A percentile compares a stretch with the other conserved stretches of the same genome.
phyloP scores from a whole-genome alignment of 148 eudicot species.

The Cornus kousa region DNA sequence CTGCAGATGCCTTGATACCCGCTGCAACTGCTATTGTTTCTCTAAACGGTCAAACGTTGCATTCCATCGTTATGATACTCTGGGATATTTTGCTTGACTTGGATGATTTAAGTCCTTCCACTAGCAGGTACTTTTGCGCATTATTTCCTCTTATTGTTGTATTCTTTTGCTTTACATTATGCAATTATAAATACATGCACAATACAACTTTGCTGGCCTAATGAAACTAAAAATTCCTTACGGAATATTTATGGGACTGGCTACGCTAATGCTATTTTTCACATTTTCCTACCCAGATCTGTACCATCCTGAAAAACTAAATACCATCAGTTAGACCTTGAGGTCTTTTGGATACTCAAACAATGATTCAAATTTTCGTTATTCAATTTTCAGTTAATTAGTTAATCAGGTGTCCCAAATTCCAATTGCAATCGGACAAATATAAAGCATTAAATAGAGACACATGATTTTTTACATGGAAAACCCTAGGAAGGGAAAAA shows the following conservation, averaged over 20 bases:
- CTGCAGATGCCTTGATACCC: constrained; percentile 97
- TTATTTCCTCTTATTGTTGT: background rate
- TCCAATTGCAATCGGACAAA: no score
- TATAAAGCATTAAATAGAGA: no score
- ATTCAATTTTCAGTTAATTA: no score
- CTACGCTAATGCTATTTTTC: no score
- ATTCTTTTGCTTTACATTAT: background rate
- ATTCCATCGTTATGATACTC: constrained; percentile 76
- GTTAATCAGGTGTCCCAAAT: no score
- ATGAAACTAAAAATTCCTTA: background rate
- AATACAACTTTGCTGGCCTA: background rate
- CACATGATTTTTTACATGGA: no score
- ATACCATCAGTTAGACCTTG: background rate
- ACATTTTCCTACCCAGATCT: background rate
- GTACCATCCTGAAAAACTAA: background rate
- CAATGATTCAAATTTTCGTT: background rate
- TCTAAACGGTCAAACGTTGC: constrained; percentile 58
- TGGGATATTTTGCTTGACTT: constrained; percentile 98
- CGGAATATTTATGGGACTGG: background rate
- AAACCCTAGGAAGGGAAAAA: no score
- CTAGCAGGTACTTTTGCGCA: constrained; percentile 55
- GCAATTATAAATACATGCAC: background rate
- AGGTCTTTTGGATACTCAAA: no score
- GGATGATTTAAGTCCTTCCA: constrained; percentile 98
- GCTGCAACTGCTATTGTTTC: constrained; percentile 79